These are phyloP conservation scores for Hibiscus trionum DNA, from an alignment of 345 rosid genomes.

Conservation along the genomic window DNA sequence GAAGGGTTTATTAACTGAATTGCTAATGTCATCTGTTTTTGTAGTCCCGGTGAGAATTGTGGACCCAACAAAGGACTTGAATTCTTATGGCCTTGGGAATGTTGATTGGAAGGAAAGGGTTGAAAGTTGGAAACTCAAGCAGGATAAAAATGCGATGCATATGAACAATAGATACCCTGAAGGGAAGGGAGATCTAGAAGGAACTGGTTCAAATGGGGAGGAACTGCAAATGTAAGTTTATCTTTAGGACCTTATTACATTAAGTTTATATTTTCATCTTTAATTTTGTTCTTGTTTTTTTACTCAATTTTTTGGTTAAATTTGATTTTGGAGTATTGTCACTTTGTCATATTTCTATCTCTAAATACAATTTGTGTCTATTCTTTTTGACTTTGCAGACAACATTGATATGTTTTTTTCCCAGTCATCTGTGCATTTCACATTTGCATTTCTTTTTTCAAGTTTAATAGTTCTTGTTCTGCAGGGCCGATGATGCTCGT, in stretches of 20 bases:
- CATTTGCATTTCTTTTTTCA: background rate
- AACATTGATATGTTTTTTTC: background rate
- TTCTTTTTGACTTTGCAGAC: background rate
- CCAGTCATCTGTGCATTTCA: conserved; percentile 4
- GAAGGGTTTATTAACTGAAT: background rate
- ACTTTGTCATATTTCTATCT: background rate
- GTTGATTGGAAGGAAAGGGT: conserved; percentile 99
- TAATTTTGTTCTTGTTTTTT: background rate
- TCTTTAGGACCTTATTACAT: conserved; percentile 1
- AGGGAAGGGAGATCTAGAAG: conserved; percentile 94
- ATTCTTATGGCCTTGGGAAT: conserved; percentile 94
- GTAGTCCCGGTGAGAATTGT: conserved; percentile 96
- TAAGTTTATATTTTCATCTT: background rate
- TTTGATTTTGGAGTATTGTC: background rate
- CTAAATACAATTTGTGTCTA: background rate
- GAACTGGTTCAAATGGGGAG: conserved; percentile 98
- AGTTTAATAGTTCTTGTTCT: conserved; percentile 13
- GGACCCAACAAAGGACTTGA: conserved; percentile 98
- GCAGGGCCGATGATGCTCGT: conserved; percentile 82
- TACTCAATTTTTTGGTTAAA: background rate
- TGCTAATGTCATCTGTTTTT: conserved; percentile 4
- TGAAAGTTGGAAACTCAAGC: conserved; percentile 99
- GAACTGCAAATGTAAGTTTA: conserved; percentile 87
- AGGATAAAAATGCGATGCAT: conserved; percentile 80
- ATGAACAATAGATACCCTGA: conserved; percentile 57